Evolutionary conservation across 1,284 basidiomycete species (phyloP), one percentile per base, ranked within the genome.

Genomic region (Pyrrhoderma noxium): DNA sequence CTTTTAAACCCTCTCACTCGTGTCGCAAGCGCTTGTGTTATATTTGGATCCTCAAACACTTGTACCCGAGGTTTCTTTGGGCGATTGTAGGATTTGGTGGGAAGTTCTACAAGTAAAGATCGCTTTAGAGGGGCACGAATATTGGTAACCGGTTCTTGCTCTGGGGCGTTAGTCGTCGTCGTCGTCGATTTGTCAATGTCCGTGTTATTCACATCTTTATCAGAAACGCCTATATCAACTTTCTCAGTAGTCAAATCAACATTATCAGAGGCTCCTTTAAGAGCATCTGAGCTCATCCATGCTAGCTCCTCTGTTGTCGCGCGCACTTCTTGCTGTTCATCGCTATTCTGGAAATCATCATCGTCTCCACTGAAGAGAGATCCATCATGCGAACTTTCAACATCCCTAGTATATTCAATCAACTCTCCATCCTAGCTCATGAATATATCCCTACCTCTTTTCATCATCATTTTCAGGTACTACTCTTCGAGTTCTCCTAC

Each of bases 281-380:
- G 3, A 14, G 22, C 19, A 3, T 41, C 22, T 8, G 19, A 11
- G n/a, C 23, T 14, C 8, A 13, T 7, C 1, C 13, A 3, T 19
- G 16, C n/a, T 14, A 5, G 1, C 13, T 49, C 22, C 2, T 22
- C 47, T 21, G n/a, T 14, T 4, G 8, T 21, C 8, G 18, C 8
- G n/a, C 2, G 36, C 14, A 22, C 13, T 22, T 19, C 27, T 4
- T 25, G 22, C 18, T 5, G 1, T 47, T 7, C 8, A 14, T 16
- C 48, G 21, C 11, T 11, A 31, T 31, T 31, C 11, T 31, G 27
- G 27, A 11, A 5, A 11, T 31, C 27, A 16, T 13, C 34, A 3
- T 53, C 52, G 19, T 49, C 47, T 40, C 47, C 52, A 19, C 52
- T 53, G 40, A 53, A 53, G 16, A 53, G 35, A 38, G 52, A 53